These are phyloP conservation scores for Aphanomyces astaci DNA, from an alignment of 352 stramenopile species.

Conservation along the genomic window DNA sequence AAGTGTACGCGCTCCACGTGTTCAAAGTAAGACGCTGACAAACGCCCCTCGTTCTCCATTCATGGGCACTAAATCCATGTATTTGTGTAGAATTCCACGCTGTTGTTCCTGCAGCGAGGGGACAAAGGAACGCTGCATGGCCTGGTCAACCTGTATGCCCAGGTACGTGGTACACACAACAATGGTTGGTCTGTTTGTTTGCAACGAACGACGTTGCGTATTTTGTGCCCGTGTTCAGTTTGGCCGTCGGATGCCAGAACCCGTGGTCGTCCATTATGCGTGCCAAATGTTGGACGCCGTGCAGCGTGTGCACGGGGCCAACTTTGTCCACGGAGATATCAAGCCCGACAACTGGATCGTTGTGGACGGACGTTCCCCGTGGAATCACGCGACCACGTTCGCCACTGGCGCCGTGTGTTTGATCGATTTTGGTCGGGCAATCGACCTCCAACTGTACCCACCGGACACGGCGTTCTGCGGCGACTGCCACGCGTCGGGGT, in stretches of 20 bases:
- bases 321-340: slow-evolving; percentile 75
- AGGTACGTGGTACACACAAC: slow-evolving; percentile 30
- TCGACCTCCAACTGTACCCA: slow-evolving; percentile 60
- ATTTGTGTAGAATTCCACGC: slow-evolving; percentile 50
- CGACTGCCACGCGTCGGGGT: slow-evolving; percentile 77
- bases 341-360: slow-evolving; percentile 86
- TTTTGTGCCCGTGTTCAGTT: slow-evolving; percentile 29
- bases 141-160: slow-evolving; percentile 69
- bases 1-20: slow-evolving; percentile 7
- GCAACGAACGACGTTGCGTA: slow-evolving; percentile 1
- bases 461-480: slow-evolving; percentile 48
- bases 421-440: slow-evolving; percentile 80
- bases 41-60: too few species aligned
- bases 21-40: too few species aligned
- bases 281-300: slow-evolving; percentile 74
- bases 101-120: slow-evolving; percentile 70
- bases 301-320: slow-evolving; percentile 48
- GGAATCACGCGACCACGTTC: slow-evolving; percentile 13
- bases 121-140: slow-evolving; percentile 63
- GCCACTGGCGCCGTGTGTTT: slow-evolving; percentile 47
- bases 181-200: background rate
- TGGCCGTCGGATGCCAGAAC: slow-evolving; percentile 54
- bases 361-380: slow-evolving; percentile 29
- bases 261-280: slow-evolving; percentile 59
- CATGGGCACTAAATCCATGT: background rate